Base-by-base conservation (phyloP, 208 protist species). In the Leishmania aethiopica region DNA sequence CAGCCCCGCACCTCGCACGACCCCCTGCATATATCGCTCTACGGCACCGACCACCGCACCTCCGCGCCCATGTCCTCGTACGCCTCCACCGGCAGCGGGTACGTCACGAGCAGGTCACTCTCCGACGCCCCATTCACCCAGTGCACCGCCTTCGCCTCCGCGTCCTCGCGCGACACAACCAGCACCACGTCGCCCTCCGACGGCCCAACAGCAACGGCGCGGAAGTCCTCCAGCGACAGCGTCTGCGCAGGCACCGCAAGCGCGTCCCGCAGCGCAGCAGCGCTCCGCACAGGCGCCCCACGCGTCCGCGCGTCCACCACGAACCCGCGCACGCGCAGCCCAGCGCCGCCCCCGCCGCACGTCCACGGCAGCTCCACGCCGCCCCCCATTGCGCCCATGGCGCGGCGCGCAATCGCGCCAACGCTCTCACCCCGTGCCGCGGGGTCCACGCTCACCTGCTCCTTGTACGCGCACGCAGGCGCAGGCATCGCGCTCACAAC, bases 191-290 rank as follows among this genome's bases (percentile, higher is more conserved):
- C 83, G 53, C 77, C 59, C 19, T 60, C 77, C 42, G 80, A 77
- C 67, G 70, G 74, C 51, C 53, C 81, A 60, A 83, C 86, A n/a
- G 59, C 82, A 70, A 90, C 70, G 32, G 80, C 71, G 35, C 72
- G 79, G 78, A 91, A 89, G 85, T 93, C 90, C 83, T 91, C 90
- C 82, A 93, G 83, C 75, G 90, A 84, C 6, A 92, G 78, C 75
- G 87, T 87, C 84, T 93, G 88, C 79, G 83, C 88, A 76, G 82
- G 88, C 79, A 84, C 79, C 55, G 79, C 55, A 35, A 91, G 81
- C 42, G 84, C 90, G 19, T 64, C 64, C 35, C 55, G 51, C 15
- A 83, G 5, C 13, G 55, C 57, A 5, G n/a, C 6, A 10, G 60
- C 70, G 22, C 45, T 42, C 22, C 57, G 47, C 51, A 80, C 49